These are phyloP conservation scores for Myxozyma kluyveri DNA, from an alignment of 805 yeast species.

Conservation along the genomic window DNA sequence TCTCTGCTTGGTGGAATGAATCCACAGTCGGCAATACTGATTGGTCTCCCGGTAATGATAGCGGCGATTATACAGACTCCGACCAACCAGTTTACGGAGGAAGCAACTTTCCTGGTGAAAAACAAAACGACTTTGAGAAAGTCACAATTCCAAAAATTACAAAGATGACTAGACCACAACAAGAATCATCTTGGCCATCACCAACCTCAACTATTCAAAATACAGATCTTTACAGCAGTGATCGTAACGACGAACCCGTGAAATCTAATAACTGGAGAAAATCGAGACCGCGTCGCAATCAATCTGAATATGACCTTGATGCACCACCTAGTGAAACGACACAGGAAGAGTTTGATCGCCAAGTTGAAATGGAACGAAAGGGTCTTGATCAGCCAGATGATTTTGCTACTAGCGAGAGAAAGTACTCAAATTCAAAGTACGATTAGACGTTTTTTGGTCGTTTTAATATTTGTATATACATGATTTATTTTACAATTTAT, in stretches of 20 bases:
- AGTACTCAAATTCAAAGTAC: constrained; percentile 25
- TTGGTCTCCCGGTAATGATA: neutral
- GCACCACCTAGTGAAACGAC: constrained; percentile 12
- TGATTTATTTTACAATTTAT: too few relatives aligned
- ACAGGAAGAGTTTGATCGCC: constrained; percentile 25
- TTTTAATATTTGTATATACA: neutral
- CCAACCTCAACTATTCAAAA: neutral
- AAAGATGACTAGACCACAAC: neutral
- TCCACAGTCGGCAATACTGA: neutral
- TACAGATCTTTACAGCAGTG: neutral
- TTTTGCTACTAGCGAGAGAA: constrained; percentile 21
- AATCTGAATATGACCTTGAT: neutral
- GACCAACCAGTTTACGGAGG: neutral
- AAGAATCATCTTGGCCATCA: neutral
- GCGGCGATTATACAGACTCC: neutral
- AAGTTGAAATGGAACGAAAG: constrained; percentile 26
- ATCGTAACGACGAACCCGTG: constrained; percentile 4
- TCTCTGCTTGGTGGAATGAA: constrained; percentile 15
- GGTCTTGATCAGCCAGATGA: constrained; percentile 30
- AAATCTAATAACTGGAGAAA: neutral
- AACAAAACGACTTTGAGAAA: neutral
- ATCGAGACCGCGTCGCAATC: neutral
- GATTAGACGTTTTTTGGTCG: constrained; percentile 4
- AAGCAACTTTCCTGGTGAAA: too few relatives aligned
- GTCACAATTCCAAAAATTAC: neutral